Evolutionary conservation across 768 basidiomycete species (phyloP).

Genomic region (Lentinus tigrinus): DNA sequence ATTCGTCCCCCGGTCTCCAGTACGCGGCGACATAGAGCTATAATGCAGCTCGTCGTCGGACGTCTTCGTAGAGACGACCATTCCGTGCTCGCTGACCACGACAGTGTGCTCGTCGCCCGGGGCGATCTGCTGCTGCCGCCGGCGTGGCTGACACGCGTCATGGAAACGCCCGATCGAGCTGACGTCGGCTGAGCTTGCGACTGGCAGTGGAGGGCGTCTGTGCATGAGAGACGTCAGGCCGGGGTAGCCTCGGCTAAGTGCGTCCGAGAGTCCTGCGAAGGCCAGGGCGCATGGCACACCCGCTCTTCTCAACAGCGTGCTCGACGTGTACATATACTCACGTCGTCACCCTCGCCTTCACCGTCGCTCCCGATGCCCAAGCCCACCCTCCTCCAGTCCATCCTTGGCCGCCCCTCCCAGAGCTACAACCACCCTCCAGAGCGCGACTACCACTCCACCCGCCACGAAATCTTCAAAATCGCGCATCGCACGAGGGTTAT

Average conservation of each 20-base stretch:
- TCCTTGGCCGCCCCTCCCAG: constrained; percentile 66
- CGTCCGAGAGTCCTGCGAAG: not conserved
- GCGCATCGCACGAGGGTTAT: constrained; percentile 24
- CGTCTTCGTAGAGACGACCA: no score
- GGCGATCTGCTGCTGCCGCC: not conserved
- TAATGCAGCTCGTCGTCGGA: no score
- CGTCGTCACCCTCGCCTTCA: not conserved
- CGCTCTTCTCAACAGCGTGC: not conserved
- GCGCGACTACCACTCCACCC: constrained; percentile 52
- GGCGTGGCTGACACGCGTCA: no score
- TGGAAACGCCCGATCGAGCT: no score
- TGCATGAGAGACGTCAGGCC: not conserved
- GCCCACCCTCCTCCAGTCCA: constrained; percentile 56
- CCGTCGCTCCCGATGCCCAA: constrained; percentile 41
- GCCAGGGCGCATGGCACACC: not conserved
- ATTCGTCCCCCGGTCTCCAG: no score
- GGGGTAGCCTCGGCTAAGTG: not conserved
- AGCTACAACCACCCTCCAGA: constrained; percentile 47
- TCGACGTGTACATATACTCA: not conserved
- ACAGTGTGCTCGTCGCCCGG: no score
- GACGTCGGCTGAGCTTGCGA: not conserved
- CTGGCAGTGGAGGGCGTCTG: no score
- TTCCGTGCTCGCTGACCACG: no score
- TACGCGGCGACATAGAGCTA: no score
- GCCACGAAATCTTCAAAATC: constrained; percentile 49